Base-by-base conservation (phyloP, 2,329 filamentous ascomycete species). In the Talaromyces atroroseus region DNA sequence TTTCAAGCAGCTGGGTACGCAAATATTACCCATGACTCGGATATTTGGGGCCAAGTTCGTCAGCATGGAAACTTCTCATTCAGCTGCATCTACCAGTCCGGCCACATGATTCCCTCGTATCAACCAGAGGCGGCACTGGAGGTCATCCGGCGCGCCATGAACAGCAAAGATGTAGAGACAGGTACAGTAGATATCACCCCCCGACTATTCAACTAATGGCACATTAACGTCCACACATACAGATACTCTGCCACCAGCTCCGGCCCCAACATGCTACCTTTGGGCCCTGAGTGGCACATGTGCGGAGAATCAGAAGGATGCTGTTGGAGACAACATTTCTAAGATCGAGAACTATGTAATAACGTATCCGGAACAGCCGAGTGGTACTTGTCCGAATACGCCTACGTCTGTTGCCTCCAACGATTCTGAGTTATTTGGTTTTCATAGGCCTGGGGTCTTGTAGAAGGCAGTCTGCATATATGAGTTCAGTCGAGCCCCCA, bases 51-150 rank as follows among this genome's bases (percentile, higher is more conserved):
- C 24, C 76, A 75, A 16, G 63, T 71, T 16, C 74, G 75, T 12
- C 76, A 80, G 61, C 71, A 74, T 59, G 75, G 75, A 24, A 75
- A 78, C 59, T 74, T 80, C 59, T 79, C 76, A 1, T 80, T 79
- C 12, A 34, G 58, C 5, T 59, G 62, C 3, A 61, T 63, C 24
- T 80, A 77, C 64, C 75, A 80, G 57, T 68, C 70, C 7, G 77
- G 78, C 3, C 78, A 80, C 54, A 74, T 78, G 63, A 77, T 79
- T 1, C 80, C 80, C 0, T 82, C 81, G 64, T 82, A 82, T 65
- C 80, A 82, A 63, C 81, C 75, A 3, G 68, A 78, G 32, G 76
- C 73, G 12, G 67, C 79, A 7, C 67, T 81, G 12, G 74, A 76
- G 59, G 71, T 81, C 58, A 80, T 82, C 60, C 70, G 77, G 66